These are phyloP conservation scores for Auriscalpium microsporum DNA, from an alignment of 768 basidiomycete genomes.

Conservation along the genomic window DNA sequence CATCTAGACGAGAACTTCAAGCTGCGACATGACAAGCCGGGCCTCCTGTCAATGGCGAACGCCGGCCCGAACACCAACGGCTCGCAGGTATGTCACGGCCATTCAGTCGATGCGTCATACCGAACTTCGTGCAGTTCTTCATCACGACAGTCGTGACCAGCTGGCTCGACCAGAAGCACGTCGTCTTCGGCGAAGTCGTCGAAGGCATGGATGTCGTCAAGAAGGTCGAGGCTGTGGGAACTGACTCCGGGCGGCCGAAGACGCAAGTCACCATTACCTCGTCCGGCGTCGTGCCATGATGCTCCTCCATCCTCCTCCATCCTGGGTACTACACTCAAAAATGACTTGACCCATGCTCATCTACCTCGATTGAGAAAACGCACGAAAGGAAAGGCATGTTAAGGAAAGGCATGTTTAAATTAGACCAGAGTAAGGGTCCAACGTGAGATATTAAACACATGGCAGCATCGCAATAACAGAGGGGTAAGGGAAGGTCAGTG, in stretches of 20 bases:
- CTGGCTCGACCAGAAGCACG: conserved; percentile 36
- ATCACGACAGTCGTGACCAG: conserved; percentile 29
- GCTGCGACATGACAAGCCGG: conserved; percentile 28
- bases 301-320: not conserved
- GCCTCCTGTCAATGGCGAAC: conserved; percentile 44
- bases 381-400: no score
- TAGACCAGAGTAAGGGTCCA: no score
- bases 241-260: conserved; percentile 6
- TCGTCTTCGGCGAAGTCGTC: conserved; percentile 36
- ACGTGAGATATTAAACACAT: no score
- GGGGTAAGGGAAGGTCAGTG: no score
- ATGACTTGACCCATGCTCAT: no score
- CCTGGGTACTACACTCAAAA: no score
- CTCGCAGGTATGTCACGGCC: conserved; percentile 28
- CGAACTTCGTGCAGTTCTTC: conserved; percentile 25
- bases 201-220: conserved; percentile 32
- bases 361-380: no score
- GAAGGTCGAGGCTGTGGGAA: conserved; percentile 24
- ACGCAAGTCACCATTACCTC: conserved; percentile 8
- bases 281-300: conserved; percentile 3
- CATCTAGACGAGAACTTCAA: conserved; percentile 32
- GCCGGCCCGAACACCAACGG: conserved; percentile 43
- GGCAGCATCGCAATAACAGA: no score
- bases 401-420: no score
- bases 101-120: not conserved